Evolutionary conservation across 352 stramenopile species (phyloP), one percentile per base, ranked within the genome.

Genomic region (Globisporangium megalacanthum): DNA sequence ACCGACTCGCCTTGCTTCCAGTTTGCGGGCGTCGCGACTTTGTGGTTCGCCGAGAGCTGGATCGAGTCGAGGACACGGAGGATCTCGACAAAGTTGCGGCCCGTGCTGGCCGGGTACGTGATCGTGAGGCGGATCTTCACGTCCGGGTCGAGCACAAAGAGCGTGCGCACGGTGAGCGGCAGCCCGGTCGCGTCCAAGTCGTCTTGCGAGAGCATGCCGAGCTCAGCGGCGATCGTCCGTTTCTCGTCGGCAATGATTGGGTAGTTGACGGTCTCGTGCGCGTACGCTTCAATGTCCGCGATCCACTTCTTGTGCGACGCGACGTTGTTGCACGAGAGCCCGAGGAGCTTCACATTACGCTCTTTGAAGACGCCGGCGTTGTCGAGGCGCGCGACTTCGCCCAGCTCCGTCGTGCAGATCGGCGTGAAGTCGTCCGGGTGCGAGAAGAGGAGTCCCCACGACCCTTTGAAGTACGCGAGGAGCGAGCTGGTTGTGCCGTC

Each of bases 81-180:
- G 48, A 98, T 85, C 65, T 98, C 94, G 58, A 89, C 77, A 68
- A 98, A 97, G 76, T 97, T 98, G 58, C 90, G 79, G 22, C 92
- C 92, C 17, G 90, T 95, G 56, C 82, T 95, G 14, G 88, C 85
- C 37, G 94, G 94, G 70, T 98, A 98, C 42, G 86, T 97, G 56
- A 98, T 67, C 42, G 69, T 87, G 31, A 97, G 67, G 65, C 90
- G 88, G 41, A 98, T 75, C 54, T 92, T 92, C 62, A 94, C 88
- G 42, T 96, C 75, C 19, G 87, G 85, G 58, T 94, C 90, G 50
- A 97, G 66, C 52, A 98, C 88, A 54, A 97, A 97, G 13, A 97
- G 83, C 36, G 88, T 90, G 41, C 94, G 89, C 29, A 97, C 92
- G 5, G 90, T 96, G 47, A 96, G 70, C 9, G 89, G 89, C n/a